Percentiles rank a stretch among this genome's conserved stretches.
phyloP scores from a whole-genome alignment of 2,329 filamentous ascomycete species.

The Metarhizium rileyi region DNA sequence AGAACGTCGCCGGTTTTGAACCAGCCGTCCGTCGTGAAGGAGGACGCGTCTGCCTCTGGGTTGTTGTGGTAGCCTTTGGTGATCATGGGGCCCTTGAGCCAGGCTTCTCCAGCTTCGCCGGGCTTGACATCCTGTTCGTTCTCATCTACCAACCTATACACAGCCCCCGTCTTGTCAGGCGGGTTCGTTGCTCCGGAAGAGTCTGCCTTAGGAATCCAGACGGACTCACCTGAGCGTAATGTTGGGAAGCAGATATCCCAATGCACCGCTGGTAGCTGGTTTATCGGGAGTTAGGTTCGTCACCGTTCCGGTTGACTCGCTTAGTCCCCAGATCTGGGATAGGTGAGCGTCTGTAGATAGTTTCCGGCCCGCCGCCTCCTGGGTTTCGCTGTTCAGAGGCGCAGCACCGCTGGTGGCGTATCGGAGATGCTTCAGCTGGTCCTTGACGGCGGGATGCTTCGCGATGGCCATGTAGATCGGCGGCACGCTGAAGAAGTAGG shows the following conservation, averaged over 20 bases:
- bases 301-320: slow-evolving; percentile 42
- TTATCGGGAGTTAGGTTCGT: slow-evolving; percentile 33
- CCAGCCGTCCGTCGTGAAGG: slow-evolving; percentile 46
- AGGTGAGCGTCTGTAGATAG: slow-evolving; percentile 32
- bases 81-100: slow-evolving; percentile 61
- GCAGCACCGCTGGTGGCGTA: slow-evolving; percentile 44
- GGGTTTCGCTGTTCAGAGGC: slow-evolving; percentile 44
- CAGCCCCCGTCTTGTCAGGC: neutral
- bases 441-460: slow-evolving; percentile 43
- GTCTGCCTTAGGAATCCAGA: neutral
- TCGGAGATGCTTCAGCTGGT: slow-evolving; percentile 42
- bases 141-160: slow-evolving; percentile 27
- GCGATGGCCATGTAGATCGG: slow-evolving; percentile 51
- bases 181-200: neutral
- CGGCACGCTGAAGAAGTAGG: slow-evolving; percentile 33
- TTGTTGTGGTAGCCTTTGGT: slow-evolving; percentile 67
- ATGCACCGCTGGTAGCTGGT: slow-evolving; percentile 35
- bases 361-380: slow-evolving; percentile 39
- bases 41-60: slow-evolving; percentile 50
- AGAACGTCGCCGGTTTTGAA: slow-evolving; percentile 77
- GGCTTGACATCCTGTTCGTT: slow-evolving; percentile 27
- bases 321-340: slow-evolving; percentile 48
- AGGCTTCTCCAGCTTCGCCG: slow-evolving; percentile 47
- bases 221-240: slow-evolving; percentile 16
- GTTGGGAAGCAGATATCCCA: slow-evolving; percentile 24